A percentile compares a stretch with the other conserved stretches of the same genome.
Evolutionary conservation across 176 grass and related monocot genomes (phyloP).

Genomic region (Panicum miliaceum): DNA sequence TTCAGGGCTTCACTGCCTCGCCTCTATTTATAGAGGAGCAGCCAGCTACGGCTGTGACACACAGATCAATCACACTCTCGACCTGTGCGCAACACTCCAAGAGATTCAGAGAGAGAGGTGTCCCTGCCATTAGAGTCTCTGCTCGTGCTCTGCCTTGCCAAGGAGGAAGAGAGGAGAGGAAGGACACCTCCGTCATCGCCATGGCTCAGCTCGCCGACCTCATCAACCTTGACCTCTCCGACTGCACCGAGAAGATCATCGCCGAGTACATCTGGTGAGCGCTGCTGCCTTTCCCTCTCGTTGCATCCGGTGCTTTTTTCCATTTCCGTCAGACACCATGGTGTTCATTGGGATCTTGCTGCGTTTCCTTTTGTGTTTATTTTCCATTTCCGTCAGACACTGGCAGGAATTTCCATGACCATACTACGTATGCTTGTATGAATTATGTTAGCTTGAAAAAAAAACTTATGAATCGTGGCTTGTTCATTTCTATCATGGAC

Average conservation of each 20-base stretch:
- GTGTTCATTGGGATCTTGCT: background rate
- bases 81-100: background rate
- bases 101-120: background rate
- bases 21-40: constrained; percentile 18
- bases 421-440: background rate
- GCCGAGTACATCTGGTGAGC: constrained; percentile 81
- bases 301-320: background rate
- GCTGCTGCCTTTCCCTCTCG: background rate
- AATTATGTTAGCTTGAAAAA: background rate
- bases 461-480: background rate
- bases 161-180: constrained; percentile 6
- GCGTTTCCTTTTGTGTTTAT: background rate
- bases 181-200: background rate
- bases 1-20: background rate
- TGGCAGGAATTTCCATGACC: background rate
- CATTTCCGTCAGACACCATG: background rate
- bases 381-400: too few species aligned
- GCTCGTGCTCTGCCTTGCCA: background rate
- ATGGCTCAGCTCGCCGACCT: constrained; percentile 57
- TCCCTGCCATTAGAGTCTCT: background rate
- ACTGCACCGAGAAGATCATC: constrained; percentile 68
- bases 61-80: background rate
- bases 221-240: constrained; percentile 64
- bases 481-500: background rate
- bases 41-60: background rate